Evolutionary conservation across 106 monocot species (phyloP).

Genomic region (Posidonia australis): DNA sequence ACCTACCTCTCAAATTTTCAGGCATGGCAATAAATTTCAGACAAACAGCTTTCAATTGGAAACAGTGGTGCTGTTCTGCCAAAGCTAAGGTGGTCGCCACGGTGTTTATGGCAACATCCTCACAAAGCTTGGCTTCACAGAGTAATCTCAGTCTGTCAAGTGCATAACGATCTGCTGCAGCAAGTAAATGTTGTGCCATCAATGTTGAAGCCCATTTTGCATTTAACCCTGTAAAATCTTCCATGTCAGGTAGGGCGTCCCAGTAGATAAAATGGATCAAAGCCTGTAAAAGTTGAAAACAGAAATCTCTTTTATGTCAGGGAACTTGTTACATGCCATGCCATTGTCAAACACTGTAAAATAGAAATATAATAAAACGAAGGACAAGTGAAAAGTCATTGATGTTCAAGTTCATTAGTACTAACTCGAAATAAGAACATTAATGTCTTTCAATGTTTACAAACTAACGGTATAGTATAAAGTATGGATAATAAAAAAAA

Average conservation of each 20-base stretch:
- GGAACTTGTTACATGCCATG: too few relatives aligned
- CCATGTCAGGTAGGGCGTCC: conserved; percentile 70
- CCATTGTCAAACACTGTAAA: too few relatives aligned
- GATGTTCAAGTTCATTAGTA: too few relatives aligned
- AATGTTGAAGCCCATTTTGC: conserved; percentile 58
- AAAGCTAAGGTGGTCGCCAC: conserved; percentile 80
- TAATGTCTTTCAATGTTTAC: too few relatives aligned
- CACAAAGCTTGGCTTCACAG: conserved; percentile 63
- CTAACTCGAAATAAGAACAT: too few relatives aligned
- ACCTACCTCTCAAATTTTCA: conserved; percentile 81
- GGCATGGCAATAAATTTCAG: conserved; percentile 74
- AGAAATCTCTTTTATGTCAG: not conserved
- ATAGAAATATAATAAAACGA: too few relatives aligned
- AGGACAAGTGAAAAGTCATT: too few relatives aligned
- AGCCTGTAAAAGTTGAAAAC: conserved; percentile 37
- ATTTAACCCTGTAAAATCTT: conserved; percentile 62
- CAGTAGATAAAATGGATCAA: conserved; percentile 86
- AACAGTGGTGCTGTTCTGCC: conserved; percentile 84
- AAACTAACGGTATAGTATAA: too few relatives aligned
- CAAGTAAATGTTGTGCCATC: conserved; percentile 87
- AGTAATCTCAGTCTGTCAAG: conserved; percentile 63
- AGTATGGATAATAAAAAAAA: too few relatives aligned
- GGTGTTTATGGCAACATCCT: conserved; percentile 76
- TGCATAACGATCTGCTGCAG: conserved; percentile 77
- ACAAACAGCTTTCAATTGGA: conserved; percentile 65